Evolutionary conservation across 371 early-diverging fungal genomes (phyloP).

Genomic region (Fennellomyces sp.): DNA sequence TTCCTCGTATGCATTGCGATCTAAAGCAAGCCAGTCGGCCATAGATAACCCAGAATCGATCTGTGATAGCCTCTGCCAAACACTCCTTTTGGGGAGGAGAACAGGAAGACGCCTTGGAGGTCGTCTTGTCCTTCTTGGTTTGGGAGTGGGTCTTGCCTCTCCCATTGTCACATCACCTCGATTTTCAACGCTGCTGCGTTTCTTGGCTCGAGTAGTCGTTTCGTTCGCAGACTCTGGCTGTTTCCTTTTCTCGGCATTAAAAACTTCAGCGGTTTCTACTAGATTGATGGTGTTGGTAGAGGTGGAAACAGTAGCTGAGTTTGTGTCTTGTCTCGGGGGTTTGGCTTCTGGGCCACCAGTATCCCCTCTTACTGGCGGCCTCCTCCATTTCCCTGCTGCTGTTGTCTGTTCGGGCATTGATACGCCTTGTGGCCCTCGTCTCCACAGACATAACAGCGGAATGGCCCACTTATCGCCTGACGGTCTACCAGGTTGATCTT

Average conservation of each 20-base stretch:
- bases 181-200: no score
- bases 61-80: background rate
- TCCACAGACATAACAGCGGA: background rate
- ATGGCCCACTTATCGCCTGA: background rate
- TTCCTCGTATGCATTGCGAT: background rate
- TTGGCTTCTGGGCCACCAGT: background rate
- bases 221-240: background rate
- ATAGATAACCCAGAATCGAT: background rate
- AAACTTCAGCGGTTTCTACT: background rate
- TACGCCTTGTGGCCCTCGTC: background rate
- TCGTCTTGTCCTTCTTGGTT: background rate
- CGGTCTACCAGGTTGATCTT: conserved; percentile 7
- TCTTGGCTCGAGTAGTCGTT: background rate
- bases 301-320: no score
- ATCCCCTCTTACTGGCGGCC: conserved; percentile 1
- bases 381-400: background rate
- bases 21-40: conserved; percentile 3
- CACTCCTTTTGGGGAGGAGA: background rate
- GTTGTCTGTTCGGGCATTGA: background rate
- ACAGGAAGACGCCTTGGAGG: conserved; percentile 4
- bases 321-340: no score
- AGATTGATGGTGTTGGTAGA: no score
- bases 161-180: no score
- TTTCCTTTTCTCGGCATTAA: background rate
- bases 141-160: no score